Conservation (phyloP, 2,329 filamentous ascomycete species). For the Colletotrichum sp. region DNA sequence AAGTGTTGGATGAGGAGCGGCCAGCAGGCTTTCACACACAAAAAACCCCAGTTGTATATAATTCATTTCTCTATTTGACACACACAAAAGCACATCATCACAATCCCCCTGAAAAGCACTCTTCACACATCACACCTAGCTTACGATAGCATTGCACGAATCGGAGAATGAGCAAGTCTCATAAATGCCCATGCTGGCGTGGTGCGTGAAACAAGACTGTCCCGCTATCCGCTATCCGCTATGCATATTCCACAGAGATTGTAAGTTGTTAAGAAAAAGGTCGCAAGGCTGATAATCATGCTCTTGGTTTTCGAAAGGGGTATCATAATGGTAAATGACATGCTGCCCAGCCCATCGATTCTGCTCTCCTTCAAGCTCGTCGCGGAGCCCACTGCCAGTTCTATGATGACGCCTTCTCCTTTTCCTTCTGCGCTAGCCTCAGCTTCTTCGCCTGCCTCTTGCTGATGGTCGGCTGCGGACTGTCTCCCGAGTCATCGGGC, state of each 20-base stretch:
- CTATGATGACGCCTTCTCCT: slow-evolving; percentile 39
- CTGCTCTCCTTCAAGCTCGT: neutral
- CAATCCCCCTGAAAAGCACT: neutral
- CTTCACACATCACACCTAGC: neutral
- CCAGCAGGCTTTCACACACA: neutral
- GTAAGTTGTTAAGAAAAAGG: neutral
- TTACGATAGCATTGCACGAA: neutral
- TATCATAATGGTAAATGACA: slow-evolving; percentile 27
- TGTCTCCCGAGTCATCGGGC: slow-evolving; percentile 15
- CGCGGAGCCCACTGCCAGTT: neutral
- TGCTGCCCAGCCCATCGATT: neutral
- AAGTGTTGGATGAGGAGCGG: neutral
- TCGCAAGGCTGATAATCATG: neutral
- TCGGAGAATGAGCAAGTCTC: slow-evolving; percentile 17
- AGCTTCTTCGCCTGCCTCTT: slow-evolving; percentile 65
- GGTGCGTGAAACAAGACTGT: neutral
- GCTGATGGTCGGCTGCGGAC: slow-evolving; percentile 41
- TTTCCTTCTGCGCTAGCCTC: slow-evolving; percentile 51
- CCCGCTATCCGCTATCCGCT: neutral
- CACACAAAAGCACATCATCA: neutral
- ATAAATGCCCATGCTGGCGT: neutral
- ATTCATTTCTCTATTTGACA: slow-evolving; percentile 5
- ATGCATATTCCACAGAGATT: neutral
- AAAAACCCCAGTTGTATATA: slow-evolving; percentile 12
- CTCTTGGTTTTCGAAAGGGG: slow-evolving; percentile 25